phyloP scores from a whole-genome alignment of 257 asterid genomes.

The Solanum ossicruentum region DNA sequence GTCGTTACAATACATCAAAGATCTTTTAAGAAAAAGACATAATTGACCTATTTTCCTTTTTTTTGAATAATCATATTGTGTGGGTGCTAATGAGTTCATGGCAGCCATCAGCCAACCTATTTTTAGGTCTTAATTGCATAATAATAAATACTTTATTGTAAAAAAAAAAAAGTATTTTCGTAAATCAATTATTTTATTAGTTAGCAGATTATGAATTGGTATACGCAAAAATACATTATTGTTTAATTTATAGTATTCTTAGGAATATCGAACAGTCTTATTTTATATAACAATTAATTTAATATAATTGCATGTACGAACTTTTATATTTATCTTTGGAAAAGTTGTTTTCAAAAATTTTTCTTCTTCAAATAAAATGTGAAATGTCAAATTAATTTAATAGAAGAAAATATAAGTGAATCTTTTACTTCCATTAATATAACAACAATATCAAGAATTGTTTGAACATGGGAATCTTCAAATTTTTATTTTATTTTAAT shows the following conservation, averaged over 20 bases:
- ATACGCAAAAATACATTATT: background rate
- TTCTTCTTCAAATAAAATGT: background rate
- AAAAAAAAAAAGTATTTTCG: background rate
- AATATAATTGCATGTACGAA: too few relatives aligned
- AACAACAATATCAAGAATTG: background rate
- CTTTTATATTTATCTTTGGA: background rate
- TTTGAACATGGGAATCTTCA: too few relatives aligned
- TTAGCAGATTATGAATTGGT: background rate
- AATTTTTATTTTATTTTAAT: too few relatives aligned
- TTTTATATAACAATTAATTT: too few relatives aligned
- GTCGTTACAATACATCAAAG: background rate
- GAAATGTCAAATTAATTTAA: background rate
- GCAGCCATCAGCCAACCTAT: background rate
- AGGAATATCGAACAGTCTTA: too few relatives aligned
- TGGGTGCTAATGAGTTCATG: background rate
- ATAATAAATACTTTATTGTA: background rate
- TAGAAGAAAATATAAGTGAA: background rate
- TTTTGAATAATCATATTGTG: background rate
- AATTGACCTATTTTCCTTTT: background rate
- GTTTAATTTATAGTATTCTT: background rate
- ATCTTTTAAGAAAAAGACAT: background rate
- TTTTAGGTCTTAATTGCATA: background rate
- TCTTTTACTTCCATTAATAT: background rate
- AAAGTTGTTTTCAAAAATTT: background rate
- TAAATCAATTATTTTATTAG: background rate